Conservation (phyloP, 176 grass and related monocot species). For the Triticum dicoccoides region DNA sequence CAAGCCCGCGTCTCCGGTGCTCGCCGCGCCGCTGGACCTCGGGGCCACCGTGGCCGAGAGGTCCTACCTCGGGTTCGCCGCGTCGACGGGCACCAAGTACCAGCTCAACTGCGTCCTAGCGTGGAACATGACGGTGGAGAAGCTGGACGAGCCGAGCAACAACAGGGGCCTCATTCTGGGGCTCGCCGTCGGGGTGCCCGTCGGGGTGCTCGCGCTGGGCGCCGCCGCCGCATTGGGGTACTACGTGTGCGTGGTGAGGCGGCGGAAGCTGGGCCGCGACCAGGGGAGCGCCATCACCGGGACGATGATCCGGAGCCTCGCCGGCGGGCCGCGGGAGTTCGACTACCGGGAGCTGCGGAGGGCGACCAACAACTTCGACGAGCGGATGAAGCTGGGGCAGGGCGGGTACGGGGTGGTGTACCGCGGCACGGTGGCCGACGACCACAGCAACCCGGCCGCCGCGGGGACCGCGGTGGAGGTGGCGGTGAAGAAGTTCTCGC, state of each 20-base stretch:
- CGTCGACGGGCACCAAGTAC: conserved; percentile 55
- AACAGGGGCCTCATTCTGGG: not conserved
- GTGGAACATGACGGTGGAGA: conserved; percentile 88
- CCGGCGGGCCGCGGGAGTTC: conserved; percentile 78
- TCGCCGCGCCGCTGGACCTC: conserved; percentile 61
- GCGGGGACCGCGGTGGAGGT: conserved; percentile 45
- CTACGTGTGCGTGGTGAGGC: conserved; percentile 30
- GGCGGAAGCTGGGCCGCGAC: conserved; percentile 21
- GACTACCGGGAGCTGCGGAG: conserved; percentile 70
- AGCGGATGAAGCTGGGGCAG: conserved; percentile 82
- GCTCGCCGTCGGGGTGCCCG: conserved; percentile 40
- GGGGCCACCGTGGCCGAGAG: not conserved
- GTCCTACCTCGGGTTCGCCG: conserved; percentile 85
- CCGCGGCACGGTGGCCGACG: conserved; percentile 52
- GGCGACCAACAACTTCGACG: conserved; percentile 84
- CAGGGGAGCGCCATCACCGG: conserved; percentile 46
- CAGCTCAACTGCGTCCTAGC: conserved; percentile 92
- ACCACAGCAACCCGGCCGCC: conserved; percentile 38
- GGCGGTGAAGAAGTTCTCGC: conserved; percentile 89
- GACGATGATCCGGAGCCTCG: conserved; percentile 57
- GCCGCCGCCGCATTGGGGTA: conserved; percentile 13
- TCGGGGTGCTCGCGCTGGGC: not conserved
- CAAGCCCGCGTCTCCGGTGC: conserved; percentile 32
- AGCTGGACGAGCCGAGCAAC: not conserved
- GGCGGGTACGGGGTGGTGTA: conserved; percentile 89